Base-by-base conservation (phyloP, 2,329 filamentous ascomycete genomes). In the Dryadomyces sulphureus region DNA sequence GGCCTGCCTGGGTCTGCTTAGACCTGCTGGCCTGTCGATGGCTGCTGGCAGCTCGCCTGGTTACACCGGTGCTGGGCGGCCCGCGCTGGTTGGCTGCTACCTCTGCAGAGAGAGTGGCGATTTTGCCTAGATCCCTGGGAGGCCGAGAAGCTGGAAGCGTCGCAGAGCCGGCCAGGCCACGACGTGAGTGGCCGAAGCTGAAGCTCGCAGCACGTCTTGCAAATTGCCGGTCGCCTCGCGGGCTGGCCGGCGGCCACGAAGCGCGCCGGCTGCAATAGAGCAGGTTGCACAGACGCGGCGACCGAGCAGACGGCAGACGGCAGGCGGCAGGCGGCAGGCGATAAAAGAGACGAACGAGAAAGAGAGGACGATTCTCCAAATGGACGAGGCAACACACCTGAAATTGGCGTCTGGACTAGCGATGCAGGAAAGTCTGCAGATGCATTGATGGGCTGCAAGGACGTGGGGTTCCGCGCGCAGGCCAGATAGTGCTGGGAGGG, bases 401-500 rank as follows among this genome's bases (percentile, higher is more conserved):
- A 42, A 38, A 32, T 38, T 45, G 46, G 40, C 38, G 42, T 32
- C 38, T 40, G 48, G 45, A 22, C 47, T 50, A 50, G 45, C 14
- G 49, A 49, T 49, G 50, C 50, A 49, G 50, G 48, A 17, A 41
- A 39, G 22, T 45, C 38, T 38, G 42, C 40, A n/a, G 47, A 30
- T 48, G 48, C 50, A 52, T 45, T 45, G 34, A 50, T 41, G 46
- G 47, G 45, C 48, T 49, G 48, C 46, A 47, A 47, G 32, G 48
- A 48, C 51, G 51, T 52, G 51, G 50, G 49, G 50, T 52, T 45
- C 38, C 45, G 41, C 35, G 49, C 43, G 24, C 46, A 35, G 47
- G 19, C 43, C 16, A 9, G 9, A 17, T 19, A 22, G 38, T 30
- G 35, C 27, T 16, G 19, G 27, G 27, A 32, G 14, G 25, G 9